These are phyloP conservation scores for Ustilago trichophora DNA, from an alignment of 1,284 basidiomycete species.

Conservation along the genomic window DNA sequence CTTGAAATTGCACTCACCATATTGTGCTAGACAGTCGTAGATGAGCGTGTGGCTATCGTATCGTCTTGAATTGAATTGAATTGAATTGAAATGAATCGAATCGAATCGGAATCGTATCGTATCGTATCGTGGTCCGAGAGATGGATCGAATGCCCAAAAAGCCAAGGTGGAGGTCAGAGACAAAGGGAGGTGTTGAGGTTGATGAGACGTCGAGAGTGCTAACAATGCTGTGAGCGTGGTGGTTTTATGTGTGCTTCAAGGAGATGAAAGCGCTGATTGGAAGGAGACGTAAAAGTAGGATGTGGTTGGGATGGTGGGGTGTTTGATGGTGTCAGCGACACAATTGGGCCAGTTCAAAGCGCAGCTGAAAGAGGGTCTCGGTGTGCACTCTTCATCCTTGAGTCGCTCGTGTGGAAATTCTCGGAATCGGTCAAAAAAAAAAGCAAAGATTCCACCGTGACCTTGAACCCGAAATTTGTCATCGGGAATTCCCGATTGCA, in stretches of 20 bases:
- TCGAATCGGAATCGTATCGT: too few species aligned
- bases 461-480: not conserved
- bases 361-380: constrained; percentile 29
- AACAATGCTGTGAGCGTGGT: too few species aligned
- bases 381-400: too few species aligned
- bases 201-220: not conserved
- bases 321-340: constrained; percentile 12
- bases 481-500: not conserved
- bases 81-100: too few species aligned
- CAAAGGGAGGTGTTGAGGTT: not conserved
- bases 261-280: too few species aligned
- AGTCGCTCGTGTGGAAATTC: constrained; percentile 32
- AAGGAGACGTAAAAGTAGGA: not conserved
- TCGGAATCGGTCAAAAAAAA: constrained; percentile 31
- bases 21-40: too few species aligned
- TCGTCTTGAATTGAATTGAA: too few species aligned
- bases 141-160: not conserved
- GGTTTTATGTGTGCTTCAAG: too few species aligned
- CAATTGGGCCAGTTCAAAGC: constrained; percentile 2
- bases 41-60: too few species aligned
- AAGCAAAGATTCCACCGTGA: constrained; percentile 18
- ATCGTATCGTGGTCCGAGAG: too few species aligned
- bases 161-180: constrained; percentile 19
- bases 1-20: too few species aligned
- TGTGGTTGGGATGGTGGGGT: constrained; percentile 1